A percentile compares a stretch with the other conserved stretches of the same genome.
phyloP scores from a whole-genome alignment of 257 asterid species.

The Prunella vulgaris region DNA sequence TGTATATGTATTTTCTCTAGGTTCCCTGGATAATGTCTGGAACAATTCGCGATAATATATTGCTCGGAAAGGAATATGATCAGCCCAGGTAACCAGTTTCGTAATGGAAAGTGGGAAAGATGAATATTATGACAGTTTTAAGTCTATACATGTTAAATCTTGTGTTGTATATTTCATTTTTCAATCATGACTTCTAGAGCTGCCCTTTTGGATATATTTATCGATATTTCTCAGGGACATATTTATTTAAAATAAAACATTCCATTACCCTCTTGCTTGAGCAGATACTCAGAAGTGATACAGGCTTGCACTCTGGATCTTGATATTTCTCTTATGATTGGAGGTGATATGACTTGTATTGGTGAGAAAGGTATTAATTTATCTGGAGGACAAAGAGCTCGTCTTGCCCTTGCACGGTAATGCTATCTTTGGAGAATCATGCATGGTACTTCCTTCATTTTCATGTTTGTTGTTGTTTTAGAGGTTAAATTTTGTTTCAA shows the following conservation, averaged over 20 bases:
- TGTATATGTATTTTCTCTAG: constrained; percentile 34
- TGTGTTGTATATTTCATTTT: background rate
- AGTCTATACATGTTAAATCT: background rate
- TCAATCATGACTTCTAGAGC: background rate
- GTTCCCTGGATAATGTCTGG: constrained; percentile 96
- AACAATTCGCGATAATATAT: constrained; percentile 83
- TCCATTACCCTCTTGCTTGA: constrained; percentile 2
- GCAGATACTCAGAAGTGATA: constrained; percentile 72
- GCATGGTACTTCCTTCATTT: background rate
- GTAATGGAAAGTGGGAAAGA: background rate
- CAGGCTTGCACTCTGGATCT: constrained; percentile 62
- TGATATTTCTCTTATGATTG: constrained; percentile 79
- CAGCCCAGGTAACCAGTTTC: constrained; percentile 44
- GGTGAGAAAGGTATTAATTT: constrained; percentile 90
- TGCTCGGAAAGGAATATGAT: constrained; percentile 72
- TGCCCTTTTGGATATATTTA: background rate
- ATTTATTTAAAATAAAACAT: background rate
- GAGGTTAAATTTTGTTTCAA: too few species aligned
- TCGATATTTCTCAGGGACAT: background rate
- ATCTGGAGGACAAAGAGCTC: constrained; percentile 94
- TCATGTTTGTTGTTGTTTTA: too few species aligned
- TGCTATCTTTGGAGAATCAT: constrained; percentile 15
- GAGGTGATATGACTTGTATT: constrained; percentile 83
- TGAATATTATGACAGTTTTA: background rate
- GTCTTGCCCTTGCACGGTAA: constrained; percentile 92